Percentiles rank a stretch among this genome's conserved stretches.
phyloP scores from a whole-genome alignment of 306 rosid species.

The Casuarina equisetifolia region DNA sequence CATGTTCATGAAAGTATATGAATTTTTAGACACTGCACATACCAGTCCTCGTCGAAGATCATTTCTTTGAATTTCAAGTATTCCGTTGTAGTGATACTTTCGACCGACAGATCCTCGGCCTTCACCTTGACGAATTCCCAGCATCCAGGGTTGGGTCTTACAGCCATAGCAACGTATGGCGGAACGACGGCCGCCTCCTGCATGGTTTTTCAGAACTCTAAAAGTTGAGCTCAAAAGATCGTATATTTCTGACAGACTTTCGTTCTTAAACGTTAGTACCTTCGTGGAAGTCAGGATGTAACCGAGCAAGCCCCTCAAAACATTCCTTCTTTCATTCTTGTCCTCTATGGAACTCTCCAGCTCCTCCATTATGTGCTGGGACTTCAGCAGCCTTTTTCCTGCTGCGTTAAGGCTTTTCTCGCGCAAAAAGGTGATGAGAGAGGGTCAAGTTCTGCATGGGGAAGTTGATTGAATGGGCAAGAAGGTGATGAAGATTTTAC shows the following conservation, averaged over 20 bases:
- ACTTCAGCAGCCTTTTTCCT: slow-evolving; percentile 67
- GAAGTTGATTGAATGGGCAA: neutral
- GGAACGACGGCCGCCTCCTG: slow-evolving; percentile 83
- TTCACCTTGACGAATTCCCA: slow-evolving; percentile 76
- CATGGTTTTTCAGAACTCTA: slow-evolving; percentile 18
- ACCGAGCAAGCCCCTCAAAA: slow-evolving; percentile 70
- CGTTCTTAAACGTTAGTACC: slow-evolving; percentile 34
- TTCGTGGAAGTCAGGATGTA: slow-evolving; percentile 62
- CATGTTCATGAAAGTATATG: neutral
- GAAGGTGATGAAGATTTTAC: slow-evolving; percentile 23
- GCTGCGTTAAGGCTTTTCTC: slow-evolving; percentile 28
- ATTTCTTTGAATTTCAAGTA: slow-evolving; percentile 69
- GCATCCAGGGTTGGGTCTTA: slow-evolving; percentile 77
- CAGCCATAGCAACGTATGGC: slow-evolving; percentile 73
- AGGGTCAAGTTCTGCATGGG: neutral
- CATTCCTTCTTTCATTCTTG: slow-evolving; percentile 45
- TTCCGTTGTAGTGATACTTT: slow-evolving; percentile 50
- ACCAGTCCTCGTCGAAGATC: slow-evolving; percentile 44
- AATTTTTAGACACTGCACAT: neutral
- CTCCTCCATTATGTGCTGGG: slow-evolving; percentile 69
- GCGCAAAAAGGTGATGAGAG: neutral
- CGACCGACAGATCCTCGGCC: slow-evolving; percentile 65
- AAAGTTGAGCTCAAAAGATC: neutral
- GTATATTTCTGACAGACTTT: too few species aligned
- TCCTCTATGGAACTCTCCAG: slow-evolving; percentile 65